Base-by-base conservation (phyloP, 306 rosid genomes). In the Styphnolobium japonicum region DNA sequence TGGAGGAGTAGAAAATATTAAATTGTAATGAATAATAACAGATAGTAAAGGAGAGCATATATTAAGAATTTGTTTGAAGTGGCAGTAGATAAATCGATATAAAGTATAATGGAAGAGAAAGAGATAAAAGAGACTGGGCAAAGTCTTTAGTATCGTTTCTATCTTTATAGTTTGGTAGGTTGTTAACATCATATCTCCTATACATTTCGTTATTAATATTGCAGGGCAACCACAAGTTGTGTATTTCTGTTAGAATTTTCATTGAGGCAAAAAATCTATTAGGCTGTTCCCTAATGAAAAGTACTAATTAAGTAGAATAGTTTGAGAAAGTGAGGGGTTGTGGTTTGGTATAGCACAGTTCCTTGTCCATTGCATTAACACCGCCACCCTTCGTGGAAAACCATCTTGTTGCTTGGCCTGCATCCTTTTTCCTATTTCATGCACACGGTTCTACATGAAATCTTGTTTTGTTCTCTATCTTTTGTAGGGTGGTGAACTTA, bases 161-260 rank as follows among this genome's bases (percentile, higher is more conserved):
- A 29, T 55, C n/a, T 55, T 19, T 12, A 22, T 7, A 45, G 52
- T 46, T 63, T 31, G 72, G 51, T 75, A 75, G 4, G 36, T 45
- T 62, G 80, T 63, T 46, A 72, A 76, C 64, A 76, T 63, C 80
- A 33, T 6, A 48, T 63, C 62, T 63, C 27, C 42, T 9, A 29
- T 5, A 16, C 15, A 71, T 49, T 71, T 9, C 16, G 18, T 19
- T 10, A 3, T 10, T 12, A 46, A 69, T 46, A 61, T 7, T 46
- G 25, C 9, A 62, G 61, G 33, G 70, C 51, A 29, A 19, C 80
- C 48, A 60, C 61, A 27, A 16, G 48, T 61, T 42, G 69, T 58
- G 27, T 39, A 16, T 16, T 11, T 14, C 8, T 51, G 22, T 61
- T 61, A 25, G 22, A 27, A 58, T 61, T 75, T 61, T 43, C 36